Evolutionary conservation across 768 basidiomycete genomes (phyloP).

Genomic region (Pholiota microspora): DNA sequence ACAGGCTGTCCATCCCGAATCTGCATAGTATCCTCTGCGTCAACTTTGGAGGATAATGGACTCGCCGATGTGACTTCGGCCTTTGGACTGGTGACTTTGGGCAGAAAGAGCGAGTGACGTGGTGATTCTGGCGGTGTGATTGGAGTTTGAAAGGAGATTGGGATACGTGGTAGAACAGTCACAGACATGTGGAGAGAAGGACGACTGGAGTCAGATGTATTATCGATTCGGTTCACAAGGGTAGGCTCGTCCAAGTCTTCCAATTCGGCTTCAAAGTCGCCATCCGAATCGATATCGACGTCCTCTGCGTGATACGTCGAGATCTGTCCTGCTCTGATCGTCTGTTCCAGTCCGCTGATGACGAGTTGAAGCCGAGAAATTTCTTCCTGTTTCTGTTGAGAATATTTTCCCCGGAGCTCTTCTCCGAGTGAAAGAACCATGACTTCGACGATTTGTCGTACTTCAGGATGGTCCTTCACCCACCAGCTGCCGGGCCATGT

Average conservation of each 20-base stretch:
- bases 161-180: slow-evolving; percentile 17
- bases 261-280: slow-evolving; percentile 20
- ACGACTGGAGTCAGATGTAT: slow-evolving; percentile 11
- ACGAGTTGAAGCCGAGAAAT: slow-evolving; percentile 46
- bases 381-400: slow-evolving; percentile 33
- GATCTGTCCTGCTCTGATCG: slow-evolving; percentile 15
- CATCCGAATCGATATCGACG: slow-evolving; percentile 19
- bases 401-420: slow-evolving; percentile 53
- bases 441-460: slow-evolving; percentile 54
- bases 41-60: slow-evolving; percentile 8
- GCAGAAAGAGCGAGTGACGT: slow-evolving; percentile 21
- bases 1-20: neutral
- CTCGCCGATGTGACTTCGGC: slow-evolving; percentile 1
- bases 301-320: slow-evolving; percentile 5
- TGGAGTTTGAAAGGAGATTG: slow-evolving; percentile 27
- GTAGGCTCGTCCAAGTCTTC: slow-evolving; percentile 24
- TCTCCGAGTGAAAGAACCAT: slow-evolving; percentile 63
- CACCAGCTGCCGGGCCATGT: slow-evolving; percentile 72
- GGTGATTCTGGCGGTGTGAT: slow-evolving; percentile 35
- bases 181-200: slow-evolving; percentile 14
- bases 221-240: slow-evolving; percentile 13
- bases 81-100: slow-evolving; percentile 11
- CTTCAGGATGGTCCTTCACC: slow-evolving; percentile 62
- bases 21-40: neutral
- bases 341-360: slow-evolving; percentile 40